phyloP scores from a whole-genome alignment of 208 protist genomes.

The Acanthamoeba triangularis region DNA sequence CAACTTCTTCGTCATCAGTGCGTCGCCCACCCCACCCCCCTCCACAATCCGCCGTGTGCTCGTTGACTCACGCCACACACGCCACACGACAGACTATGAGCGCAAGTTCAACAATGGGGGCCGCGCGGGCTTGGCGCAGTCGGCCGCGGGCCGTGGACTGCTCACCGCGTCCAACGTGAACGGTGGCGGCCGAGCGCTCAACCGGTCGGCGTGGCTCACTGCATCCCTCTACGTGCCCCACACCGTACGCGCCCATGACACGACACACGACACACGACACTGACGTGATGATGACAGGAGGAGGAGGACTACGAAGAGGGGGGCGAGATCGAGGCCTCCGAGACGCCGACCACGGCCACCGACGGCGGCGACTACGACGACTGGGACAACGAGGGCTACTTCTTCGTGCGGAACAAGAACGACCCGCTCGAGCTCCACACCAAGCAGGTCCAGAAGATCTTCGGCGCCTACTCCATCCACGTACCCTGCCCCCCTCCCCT shows the following conservation, averaged over 20 bases:
- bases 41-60: background rate
- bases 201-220: slow-evolving; percentile 5
- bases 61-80: background rate
- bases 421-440: slow-evolving; percentile 33
- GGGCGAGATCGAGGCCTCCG: background rate
- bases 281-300: background rate
- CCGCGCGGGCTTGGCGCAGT: background rate
- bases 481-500: background rate
- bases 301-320: background rate
- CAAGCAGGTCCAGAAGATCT: slow-evolving; percentile 57
- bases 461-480: slow-evolving; percentile 49
- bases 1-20: slow-evolving; percentile 62
- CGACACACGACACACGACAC: background rate
- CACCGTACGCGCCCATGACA: background rate
- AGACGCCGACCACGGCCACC: background rate
- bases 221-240: background rate
- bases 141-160: background rate
- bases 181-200: background rate
- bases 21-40: background rate
- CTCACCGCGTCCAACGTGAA: background rate
- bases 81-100: slow-evolving; percentile 5
- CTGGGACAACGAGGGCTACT: slow-evolving; percentile 50
- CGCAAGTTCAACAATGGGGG: slow-evolving; percentile 33
- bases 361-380: slow-evolving; percentile 41
- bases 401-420: slow-evolving; percentile 36